Base-by-base conservation (phyloP, 768 basidiomycete species). In the Tricholoma bakamatsutake region DNA sequence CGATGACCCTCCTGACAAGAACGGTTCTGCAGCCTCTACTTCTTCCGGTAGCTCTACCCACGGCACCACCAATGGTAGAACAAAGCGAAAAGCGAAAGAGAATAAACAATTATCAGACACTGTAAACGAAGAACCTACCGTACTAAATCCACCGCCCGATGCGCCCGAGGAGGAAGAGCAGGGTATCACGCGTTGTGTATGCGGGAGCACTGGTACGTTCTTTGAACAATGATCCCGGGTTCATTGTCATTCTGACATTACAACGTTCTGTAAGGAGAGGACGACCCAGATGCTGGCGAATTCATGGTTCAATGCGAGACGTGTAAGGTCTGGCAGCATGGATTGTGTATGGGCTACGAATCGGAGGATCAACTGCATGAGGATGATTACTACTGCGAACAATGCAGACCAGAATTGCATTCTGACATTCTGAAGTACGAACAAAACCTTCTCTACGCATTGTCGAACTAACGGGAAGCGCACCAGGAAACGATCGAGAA, bases 271-370 rank as follows among this genome's bases (percentile, higher is more conserved):
- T 62, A 68, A 72, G 73, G 71, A 77, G 87, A 88, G 69, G 85
- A 86, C 63, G 86, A 88, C 66, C 81, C 83, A 52, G 85, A 88
- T 67, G 91, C 90, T 51, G 91, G 93, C 48, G 94, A 93, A 69
- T 91, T 96, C 74, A 97, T 98, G 92, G 93, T 98, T 50, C 90
- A 93, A 69, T 99, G 96, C 73, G 96, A 98, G 73, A 86, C 79
- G 43, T 99, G 96, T 76, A 90, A 94, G 65, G 92, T 91, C 54
- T 99, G 96, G 96, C 96, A 99, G 72, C 96, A 99, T 68, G 94
- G 94, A 3, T 79, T 86, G 9, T 99, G 97, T 74, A 93, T 99
- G 84, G 96, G 94, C 40, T 90, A 90, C 69, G 85, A 90, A 61
- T 81, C 82, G 33, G 85, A 88, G 65, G 84, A 84, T 63, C 79